Percentiles rank a stretch among this genome's conserved stretches.
These are phyloP conservation scores for Phanerochaete carnosa DNA, from an alignment of 768 basidiomycete genomes.

Conservation along the genomic window DNA sequence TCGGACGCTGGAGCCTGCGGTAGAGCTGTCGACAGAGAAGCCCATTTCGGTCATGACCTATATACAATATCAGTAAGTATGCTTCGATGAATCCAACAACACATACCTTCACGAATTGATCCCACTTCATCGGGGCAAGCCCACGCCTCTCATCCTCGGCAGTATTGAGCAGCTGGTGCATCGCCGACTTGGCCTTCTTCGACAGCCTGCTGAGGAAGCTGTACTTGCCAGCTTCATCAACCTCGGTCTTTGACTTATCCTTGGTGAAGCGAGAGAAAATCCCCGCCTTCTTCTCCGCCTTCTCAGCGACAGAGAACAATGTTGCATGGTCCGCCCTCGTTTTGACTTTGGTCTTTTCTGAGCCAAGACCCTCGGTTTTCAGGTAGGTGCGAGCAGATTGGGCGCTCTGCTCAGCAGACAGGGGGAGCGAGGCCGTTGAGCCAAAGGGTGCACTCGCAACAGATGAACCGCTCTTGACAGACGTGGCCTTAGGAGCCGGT, in stretches of 20 bases:
- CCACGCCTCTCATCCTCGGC: slow-evolving; percentile 55
- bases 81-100: background rate
- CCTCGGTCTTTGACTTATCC: slow-evolving; percentile 31
- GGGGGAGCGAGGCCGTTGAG: slow-evolving; percentile 38
- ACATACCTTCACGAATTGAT: slow-evolving; percentile 67
- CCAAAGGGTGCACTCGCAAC: slow-evolving; percentile 16
- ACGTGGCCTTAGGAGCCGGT: slow-evolving; percentile 4
- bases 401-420: slow-evolving; percentile 49
- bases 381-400: slow-evolving; percentile 74
- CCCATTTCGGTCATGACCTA: slow-evolving; percentile 81
- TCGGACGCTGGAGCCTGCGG: slow-evolving; percentile 79
- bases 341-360: slow-evolving; percentile 65
- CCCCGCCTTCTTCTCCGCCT: slow-evolving; percentile 37
- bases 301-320: slow-evolving; percentile 41
- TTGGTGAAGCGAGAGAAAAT: slow-evolving; percentile 51
- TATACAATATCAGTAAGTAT: background rate
- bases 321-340: slow-evolving; percentile 59
- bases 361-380: slow-evolving; percentile 42
- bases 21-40: slow-evolving; percentile 68
- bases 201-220: slow-evolving; percentile 55
- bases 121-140: slow-evolving; percentile 69
- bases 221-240: slow-evolving; percentile 42
- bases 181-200: slow-evolving; percentile 54
- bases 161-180: slow-evolving; percentile 65
- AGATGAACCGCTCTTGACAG: slow-evolving; percentile 16